Evolutionary conservation across 495 filamentous ascomycete species (phyloP), one percentile per base, ranked within the genome.

Genomic region (Hypomontagnella submonticulosa): DNA sequence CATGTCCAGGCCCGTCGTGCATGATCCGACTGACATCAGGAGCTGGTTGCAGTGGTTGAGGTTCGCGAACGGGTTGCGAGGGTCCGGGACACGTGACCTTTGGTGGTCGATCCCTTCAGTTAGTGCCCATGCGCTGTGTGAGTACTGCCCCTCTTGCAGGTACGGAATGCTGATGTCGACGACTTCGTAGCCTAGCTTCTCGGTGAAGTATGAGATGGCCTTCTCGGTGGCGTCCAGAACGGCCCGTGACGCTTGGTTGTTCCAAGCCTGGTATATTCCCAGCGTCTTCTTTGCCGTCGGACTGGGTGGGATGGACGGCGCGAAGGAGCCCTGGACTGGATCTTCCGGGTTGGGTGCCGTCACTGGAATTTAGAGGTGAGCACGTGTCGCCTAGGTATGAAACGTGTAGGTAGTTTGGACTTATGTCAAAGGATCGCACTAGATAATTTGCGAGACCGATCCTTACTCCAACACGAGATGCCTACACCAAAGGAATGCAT

Each of bases 71-170:
- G 57, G 69, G 37, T 60, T 57, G 0, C 51, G 9, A 7, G 68
- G 61, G 50, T 73, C 53, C 20, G 34, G 2, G 4, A 67, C 58
- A 18, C 76, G 74, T 0, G 58, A 37, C n/a, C 59, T 64, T 1
- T 76, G 74, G 18, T 75, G 72, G 36, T 75, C 79, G 30, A 81
- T 77, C 27, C 86, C 85, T 57, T 93, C 91, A 13, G 83, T 73
- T 58, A 97, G 87, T 73, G 94, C 95, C 30, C 90, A 96, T 6
- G 92, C 76, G 13, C 87, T 87, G 77, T 97, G 93, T 0, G 92
- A 91, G 33, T 87, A 78, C 58, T 94, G 90, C 20, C 84, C 89
- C 71, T 92, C 85, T 18, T 82, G 79, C n/a, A 96, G 71, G 65
- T 89, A 85, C 4, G 93, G 93, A 48, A 97, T 85, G 11, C 77